phyloP scores from a whole-genome alignment of 345 rosid species.

The Eucalyptus leucophloia region DNA sequence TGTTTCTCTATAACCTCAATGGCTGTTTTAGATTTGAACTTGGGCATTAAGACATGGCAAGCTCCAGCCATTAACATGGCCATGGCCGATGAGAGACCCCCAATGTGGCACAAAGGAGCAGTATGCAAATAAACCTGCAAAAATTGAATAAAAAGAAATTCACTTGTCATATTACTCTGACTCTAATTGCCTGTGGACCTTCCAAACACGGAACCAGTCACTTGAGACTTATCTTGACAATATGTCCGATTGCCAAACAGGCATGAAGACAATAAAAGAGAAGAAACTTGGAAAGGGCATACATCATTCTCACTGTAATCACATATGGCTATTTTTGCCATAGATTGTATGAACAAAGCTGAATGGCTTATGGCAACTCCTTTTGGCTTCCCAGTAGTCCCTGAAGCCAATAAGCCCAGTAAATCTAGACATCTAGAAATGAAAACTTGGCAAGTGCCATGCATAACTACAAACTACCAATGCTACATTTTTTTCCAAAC shows the following conservation, averaged over 20 bases:
- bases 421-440: background rate
- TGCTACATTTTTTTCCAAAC: background rate
- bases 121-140: constrained; percentile 85
- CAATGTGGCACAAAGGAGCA: constrained; percentile 80
- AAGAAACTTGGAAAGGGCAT: background rate
- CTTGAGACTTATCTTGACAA: background rate
- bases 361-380: constrained; percentile 71
- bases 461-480: background rate
- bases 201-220: background rate
- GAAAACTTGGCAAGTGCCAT: background rate
- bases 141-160: background rate
- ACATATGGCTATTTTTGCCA: constrained; percentile 70
- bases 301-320: background rate
- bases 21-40: constrained; percentile 49
- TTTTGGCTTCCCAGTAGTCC: constrained; percentile 88
- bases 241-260: background rate
- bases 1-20: constrained; percentile 39
- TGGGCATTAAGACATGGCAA: constrained; percentile 59
- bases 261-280: background rate
- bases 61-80: constrained; percentile 93
- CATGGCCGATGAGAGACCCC: constrained; percentile 87
- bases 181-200: background rate
- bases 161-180: background rate
- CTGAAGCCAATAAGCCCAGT: constrained; percentile 3
- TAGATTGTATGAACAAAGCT: constrained; percentile 64